A percentile compares a stretch with the other conserved stretches of the same genome.
Conservation (phyloP, 495 filamentous ascomycete species). For the Alectoria sarmentosa region DNA sequence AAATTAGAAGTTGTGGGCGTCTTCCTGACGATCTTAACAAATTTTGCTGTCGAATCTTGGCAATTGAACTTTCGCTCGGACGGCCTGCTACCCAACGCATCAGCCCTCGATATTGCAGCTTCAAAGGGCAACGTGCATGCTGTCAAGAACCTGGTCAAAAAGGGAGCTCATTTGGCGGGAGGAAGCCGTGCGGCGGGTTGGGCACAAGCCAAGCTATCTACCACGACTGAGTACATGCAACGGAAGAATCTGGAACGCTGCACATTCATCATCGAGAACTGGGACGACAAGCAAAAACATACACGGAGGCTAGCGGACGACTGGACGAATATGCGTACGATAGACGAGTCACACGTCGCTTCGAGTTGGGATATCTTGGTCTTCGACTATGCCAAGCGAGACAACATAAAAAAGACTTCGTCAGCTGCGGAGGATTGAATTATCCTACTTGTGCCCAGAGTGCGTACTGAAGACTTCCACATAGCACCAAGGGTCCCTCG, state of each 20-base stretch:
- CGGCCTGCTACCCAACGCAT: slow-evolving; percentile 23
- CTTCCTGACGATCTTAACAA: slow-evolving; percentile 23
- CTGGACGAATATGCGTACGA: slow-evolving; percentile 28
- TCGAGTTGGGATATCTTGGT: slow-evolving; percentile 25
- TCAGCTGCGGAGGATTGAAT: neutral
- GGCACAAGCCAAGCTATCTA: slow-evolving; percentile 9
- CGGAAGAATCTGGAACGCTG: slow-evolving; percentile 26
- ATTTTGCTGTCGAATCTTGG: slow-evolving; percentile 14
- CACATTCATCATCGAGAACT: slow-evolving; percentile 28
- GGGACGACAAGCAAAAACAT: slow-evolving; percentile 22
- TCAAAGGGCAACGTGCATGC: slow-evolving; percentile 26
- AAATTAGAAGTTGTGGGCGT: slow-evolving; percentile 26
- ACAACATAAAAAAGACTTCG: neutral
- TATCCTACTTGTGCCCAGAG: neutral
- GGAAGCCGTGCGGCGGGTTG: slow-evolving; percentile 16
- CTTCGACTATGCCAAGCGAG: slow-evolving; percentile 3
- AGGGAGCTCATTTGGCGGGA: slow-evolving; percentile 19
- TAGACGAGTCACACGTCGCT: slow-evolving; percentile 24
- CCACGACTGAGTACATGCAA: slow-evolving; percentile 19
- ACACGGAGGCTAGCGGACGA: slow-evolving; percentile 24
- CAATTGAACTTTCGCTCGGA: slow-evolving; percentile 26
- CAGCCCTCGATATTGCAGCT: slow-evolving; percentile 27
- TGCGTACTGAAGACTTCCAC: neutral
- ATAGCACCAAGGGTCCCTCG: neutral
- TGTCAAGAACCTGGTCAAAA: slow-evolving; percentile 26